These are phyloP conservation scores for Aciculosporium take DNA, from an alignment of 2,329 filamentous ascomycete species.

Conservation along the genomic window DNA sequence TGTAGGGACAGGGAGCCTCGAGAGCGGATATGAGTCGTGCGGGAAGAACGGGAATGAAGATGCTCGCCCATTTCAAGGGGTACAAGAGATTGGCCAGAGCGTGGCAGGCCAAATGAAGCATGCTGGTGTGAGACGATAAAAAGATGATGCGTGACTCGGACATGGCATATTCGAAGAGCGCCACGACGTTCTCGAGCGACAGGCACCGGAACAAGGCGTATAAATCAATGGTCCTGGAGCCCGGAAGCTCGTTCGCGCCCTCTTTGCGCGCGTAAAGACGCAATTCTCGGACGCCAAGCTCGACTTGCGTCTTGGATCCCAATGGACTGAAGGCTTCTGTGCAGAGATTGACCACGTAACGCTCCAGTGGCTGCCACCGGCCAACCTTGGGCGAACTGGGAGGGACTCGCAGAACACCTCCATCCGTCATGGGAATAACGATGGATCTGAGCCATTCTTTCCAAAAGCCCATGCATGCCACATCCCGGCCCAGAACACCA, in stretches of 20 bases:
- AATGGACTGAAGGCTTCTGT: constrained; percentile 87
- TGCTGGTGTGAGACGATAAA: constrained; percentile 85
- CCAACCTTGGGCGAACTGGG: constrained; percentile 81
- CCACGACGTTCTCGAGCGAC: constrained; percentile 82
- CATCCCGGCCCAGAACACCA: constrained; percentile 77
- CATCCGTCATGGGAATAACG: constrained; percentile 90
- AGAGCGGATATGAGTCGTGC: constrained; percentile 78
- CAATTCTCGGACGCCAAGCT: constrained; percentile 77
- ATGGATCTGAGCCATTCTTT: constrained; percentile 95
- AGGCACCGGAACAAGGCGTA: constrained; percentile 85
- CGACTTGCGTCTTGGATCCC: constrained; percentile 88
- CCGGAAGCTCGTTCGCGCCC: constrained; percentile 81
- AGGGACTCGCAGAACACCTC: constrained; percentile 67
- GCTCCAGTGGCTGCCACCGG: constrained; percentile 89
- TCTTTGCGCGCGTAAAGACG: constrained; percentile 88
- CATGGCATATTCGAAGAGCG: constrained; percentile 84
- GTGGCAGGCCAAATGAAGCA: constrained; percentile 86
- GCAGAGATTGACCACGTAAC: constrained; percentile 93
- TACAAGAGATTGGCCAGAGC: constrained; percentile 79
- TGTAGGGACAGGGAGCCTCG: constrained; percentile 91
- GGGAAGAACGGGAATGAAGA: constrained; percentile 85
- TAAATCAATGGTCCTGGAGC: constrained; percentile 78
- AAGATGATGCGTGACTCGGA: constrained; percentile 92
- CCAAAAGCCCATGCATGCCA: constrained; percentile 79
- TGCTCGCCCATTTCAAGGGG: constrained; percentile 82